A percentile compares a stretch with the other conserved stretches of the same genome.
Evolutionary conservation across 495 filamentous ascomycete species (phyloP).

Genomic region (Podospora tetraspora): DNA sequence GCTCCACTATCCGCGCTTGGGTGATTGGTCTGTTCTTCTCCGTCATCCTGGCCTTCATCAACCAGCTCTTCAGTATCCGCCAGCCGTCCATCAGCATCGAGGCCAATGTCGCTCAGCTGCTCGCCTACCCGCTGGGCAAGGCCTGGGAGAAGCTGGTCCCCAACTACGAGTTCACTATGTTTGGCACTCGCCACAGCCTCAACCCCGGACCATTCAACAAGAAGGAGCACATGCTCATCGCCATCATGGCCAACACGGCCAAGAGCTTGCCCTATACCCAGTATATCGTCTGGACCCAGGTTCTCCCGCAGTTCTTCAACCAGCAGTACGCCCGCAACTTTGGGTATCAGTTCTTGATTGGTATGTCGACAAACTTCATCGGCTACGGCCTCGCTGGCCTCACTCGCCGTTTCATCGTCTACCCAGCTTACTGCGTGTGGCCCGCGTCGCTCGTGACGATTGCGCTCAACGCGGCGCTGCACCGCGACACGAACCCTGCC

Average conservation of each 20-base stretch:
- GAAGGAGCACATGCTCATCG: slow-evolving; percentile 51
- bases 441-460: slow-evolving; percentile 40
- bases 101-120: slow-evolving; percentile 34
- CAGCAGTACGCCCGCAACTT: slow-evolving; percentile 34
- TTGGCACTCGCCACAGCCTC: slow-evolving; percentile 34
- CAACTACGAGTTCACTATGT: slow-evolving; percentile 33
- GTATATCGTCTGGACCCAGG: slow-evolving; percentile 43
- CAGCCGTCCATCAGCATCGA: slow-evolving; percentile 34
- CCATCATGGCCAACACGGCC: slow-evolving; percentile 41
- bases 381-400: slow-evolving; percentile 52
- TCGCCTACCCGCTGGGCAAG: slow-evolving; percentile 41
- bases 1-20: slow-evolving; percentile 39
- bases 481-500: slow-evolving; percentile 23
- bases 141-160: slow-evolving; percentile 34
- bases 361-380: slow-evolving; percentile 44
- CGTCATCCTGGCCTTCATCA: slow-evolving; percentile 34
- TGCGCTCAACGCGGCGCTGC: slow-evolving; percentile 42
- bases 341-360: slow-evolving; percentile 41
- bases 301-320: slow-evolving; percentile 39
- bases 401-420: slow-evolving; percentile 52
- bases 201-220: slow-evolving; percentile 49
- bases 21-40: slow-evolving; percentile 36
- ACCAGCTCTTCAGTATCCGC: slow-evolving; percentile 39
- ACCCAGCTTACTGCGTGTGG: slow-evolving; percentile 43
- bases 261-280: slow-evolving; percentile 36